Evolutionary conservation across 2,329 filamentous ascomycete genomes (phyloP).

Genomic region (Xylariales sp.): DNA sequence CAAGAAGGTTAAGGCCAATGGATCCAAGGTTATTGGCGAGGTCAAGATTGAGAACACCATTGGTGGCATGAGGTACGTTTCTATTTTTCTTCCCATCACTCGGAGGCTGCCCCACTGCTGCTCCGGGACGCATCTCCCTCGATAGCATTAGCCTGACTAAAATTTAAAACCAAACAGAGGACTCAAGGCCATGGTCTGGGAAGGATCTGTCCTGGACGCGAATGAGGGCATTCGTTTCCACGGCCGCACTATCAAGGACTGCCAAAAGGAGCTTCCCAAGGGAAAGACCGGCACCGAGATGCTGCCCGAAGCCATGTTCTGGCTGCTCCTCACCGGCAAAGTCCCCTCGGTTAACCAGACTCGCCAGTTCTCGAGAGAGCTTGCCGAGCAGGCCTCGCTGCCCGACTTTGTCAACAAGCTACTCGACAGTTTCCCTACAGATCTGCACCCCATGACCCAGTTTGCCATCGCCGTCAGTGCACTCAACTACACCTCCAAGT

Average conservation of each 20-base stretch:
- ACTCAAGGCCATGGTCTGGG: slow-evolving; percentile 97
- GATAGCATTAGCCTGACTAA: slow-evolving; percentile 11
- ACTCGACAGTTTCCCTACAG: slow-evolving; percentile 82
- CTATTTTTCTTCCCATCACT: no score
- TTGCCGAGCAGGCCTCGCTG: slow-evolving; percentile 80
- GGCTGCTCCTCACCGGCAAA: slow-evolving; percentile 90
- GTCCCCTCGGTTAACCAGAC: slow-evolving; percentile 81
- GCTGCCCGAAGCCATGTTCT: slow-evolving; percentile 99
- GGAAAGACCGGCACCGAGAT: slow-evolving; percentile 90
- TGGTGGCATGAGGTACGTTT: slow-evolving; percentile 79
- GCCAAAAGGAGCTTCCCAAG: slow-evolving; percentile 89
- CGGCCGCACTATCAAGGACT: slow-evolving; percentile 96
- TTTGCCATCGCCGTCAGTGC: slow-evolving; percentile 92
- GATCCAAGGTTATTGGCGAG: slow-evolving; percentile 79
- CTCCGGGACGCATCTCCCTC: not conserved
- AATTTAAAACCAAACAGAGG: slow-evolving; percentile 42
- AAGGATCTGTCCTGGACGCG: slow-evolving; percentile 93
- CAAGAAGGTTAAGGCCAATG: slow-evolving; percentile 86
- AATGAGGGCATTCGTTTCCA: slow-evolving; percentile 98
- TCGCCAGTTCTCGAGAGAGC: slow-evolving; percentile 75
- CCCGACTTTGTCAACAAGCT: slow-evolving; percentile 81
- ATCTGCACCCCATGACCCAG: slow-evolving; percentile 97
- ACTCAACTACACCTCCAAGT: slow-evolving; percentile 91
- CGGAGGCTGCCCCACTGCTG: not conserved
- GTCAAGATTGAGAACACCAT: slow-evolving; percentile 92